Evolutionary conservation across 805 yeast species (phyloP), one percentile per base, ranked within the genome.

Genomic region (Lipomyces chichibuensis): DNA sequence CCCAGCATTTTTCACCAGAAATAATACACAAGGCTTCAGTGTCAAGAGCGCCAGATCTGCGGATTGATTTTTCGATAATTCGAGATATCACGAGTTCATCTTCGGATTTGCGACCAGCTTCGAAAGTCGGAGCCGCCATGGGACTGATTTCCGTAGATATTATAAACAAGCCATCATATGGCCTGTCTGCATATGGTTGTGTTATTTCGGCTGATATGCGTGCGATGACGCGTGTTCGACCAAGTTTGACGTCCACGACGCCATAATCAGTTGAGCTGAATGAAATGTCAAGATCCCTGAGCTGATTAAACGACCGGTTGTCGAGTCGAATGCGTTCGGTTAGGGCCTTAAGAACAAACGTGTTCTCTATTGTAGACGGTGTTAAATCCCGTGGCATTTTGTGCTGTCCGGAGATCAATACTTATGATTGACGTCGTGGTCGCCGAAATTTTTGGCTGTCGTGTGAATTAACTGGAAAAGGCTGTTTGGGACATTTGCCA

Each of bases 1-100:
- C 84, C 99, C 99, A 95, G 75, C 96, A 92, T 71, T 91, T 88
- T 63, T 87, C 84, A 1, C 98, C 98, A 0, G 97, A 96, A 27
- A 90, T 85, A 57, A 95, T 91, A 79, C 98, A 94, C 57, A 95
- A 79, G 59, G 91, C 86, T 77, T 95, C 99, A 54, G 94, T 83
- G 78, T 95, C 99, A 57, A 95, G 80, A 0, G 98, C 97, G 69
- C 90, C 90, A 1, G 97, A 90, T 75, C 97, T 83, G 74, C 97
- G 84, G 58, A 95, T 88, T 0, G 98, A 93, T 75, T 94, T 95
- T 75, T 95, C 99, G 56, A 95, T 87, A 65, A 93, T 82, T 75
- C 98, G 81, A 7, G 92, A 84, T 27, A 93, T 87, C 67, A 92
- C 78, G 32, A 91, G 84, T 76, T 95, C 98, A 64, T 90, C 92